A percentile compares a stretch with the other conserved stretches of the same genome.
These are phyloP conservation scores for Talaromyces ruber DNA, from an alignment of 495 filamentous ascomycete species.

Conservation along the genomic window DNA sequence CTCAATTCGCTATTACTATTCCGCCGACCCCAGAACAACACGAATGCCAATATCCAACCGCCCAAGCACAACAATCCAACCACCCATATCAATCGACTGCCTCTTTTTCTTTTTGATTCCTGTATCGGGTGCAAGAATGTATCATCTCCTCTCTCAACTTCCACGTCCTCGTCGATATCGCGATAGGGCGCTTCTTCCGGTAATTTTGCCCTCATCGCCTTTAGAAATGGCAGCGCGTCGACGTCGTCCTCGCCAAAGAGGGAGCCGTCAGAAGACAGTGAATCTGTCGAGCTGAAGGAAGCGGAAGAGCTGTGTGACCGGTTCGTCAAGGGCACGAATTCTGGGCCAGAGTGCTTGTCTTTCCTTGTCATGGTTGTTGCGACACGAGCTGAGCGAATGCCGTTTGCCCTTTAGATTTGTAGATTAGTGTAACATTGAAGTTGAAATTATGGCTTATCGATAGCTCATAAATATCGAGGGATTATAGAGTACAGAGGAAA, in stretches of 20 bases:
- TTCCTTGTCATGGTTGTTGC: constrained; percentile 1
- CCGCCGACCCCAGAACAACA: constrained; percentile 58
- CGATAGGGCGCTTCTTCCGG: neutral
- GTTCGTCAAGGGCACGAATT: constrained; percentile 2
- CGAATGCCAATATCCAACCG: constrained; percentile 72
- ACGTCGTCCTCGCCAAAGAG: constrained; percentile 1
- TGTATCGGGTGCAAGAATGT: constrained; percentile 6
- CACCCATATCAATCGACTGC: constrained; percentile 59
- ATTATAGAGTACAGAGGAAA: neutral
- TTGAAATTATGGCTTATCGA: neutral
- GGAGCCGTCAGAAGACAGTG: constrained; percentile 7
- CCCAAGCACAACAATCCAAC: constrained; percentile 58
- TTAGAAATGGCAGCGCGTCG: neutral
- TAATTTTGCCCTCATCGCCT: neutral
- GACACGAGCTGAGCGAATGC: neutral
- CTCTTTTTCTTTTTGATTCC: constrained; percentile 23
- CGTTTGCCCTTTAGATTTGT: neutral
- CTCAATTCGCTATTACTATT: constrained; percentile 14
- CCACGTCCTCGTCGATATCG: constrained; percentile 4
- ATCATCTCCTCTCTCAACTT: neutral
- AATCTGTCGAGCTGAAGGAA: constrained; percentile 1
- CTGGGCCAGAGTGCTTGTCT: neutral
- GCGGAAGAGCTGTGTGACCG: neutral
- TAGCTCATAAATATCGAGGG: neutral
- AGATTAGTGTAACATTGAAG: neutral